A percentile compares a stretch with the other conserved stretches of the same genome.
Conservation (phyloP, 2,329 filamentous ascomycete species). For the Thyridium curvatum region DNA sequence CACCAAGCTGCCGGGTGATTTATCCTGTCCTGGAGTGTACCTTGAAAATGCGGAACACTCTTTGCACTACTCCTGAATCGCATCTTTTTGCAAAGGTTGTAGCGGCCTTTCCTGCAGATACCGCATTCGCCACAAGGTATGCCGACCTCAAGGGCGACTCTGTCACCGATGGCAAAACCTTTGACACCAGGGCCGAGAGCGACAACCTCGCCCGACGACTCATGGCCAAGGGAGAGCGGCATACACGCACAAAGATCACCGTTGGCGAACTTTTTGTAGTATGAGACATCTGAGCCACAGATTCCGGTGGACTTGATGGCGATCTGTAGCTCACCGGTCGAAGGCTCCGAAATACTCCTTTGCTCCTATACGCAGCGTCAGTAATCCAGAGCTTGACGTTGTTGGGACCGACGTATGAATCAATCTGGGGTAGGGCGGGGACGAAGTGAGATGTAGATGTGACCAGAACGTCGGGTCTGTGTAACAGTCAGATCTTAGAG, state of each 20-base stretch:
- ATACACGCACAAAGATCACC: slow-evolving; percentile 61
- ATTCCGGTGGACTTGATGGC: slow-evolving; percentile 60
- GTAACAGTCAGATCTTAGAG: slow-evolving; percentile 18
- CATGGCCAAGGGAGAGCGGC: slow-evolving; percentile 59
- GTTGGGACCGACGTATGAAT: slow-evolving; percentile 6
- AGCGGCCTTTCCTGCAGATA: slow-evolving; percentile 46
- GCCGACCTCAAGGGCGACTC: slow-evolving; percentile 53
- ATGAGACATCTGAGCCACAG: slow-evolving; percentile 64
- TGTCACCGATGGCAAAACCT: slow-evolving; percentile 48
- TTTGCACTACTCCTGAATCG: slow-evolving; percentile 57
- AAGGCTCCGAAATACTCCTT: slow-evolving; percentile 40
- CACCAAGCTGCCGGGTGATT: slow-evolving; percentile 58
- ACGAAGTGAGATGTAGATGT: slow-evolving; percentile 1
- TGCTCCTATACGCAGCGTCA: slow-evolving; percentile 33
- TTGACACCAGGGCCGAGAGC: slow-evolving; percentile 45
- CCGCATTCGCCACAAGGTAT: slow-evolving; percentile 46
- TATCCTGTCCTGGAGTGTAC: slow-evolving; percentile 55
- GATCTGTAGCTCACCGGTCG: slow-evolving; percentile 54
- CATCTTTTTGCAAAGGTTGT: slow-evolving; percentile 57
- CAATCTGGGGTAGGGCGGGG: slow-evolving; percentile 4
- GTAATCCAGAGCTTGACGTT: slow-evolving; percentile 9
- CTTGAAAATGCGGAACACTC: slow-evolving; percentile 57
- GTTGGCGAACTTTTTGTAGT: slow-evolving; percentile 68
- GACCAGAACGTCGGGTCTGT: slow-evolving; percentile 10
- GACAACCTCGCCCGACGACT: slow-evolving; percentile 53